Conservation (phyloP, 306 rosid genomes). For the Comarum palustre region DNA sequence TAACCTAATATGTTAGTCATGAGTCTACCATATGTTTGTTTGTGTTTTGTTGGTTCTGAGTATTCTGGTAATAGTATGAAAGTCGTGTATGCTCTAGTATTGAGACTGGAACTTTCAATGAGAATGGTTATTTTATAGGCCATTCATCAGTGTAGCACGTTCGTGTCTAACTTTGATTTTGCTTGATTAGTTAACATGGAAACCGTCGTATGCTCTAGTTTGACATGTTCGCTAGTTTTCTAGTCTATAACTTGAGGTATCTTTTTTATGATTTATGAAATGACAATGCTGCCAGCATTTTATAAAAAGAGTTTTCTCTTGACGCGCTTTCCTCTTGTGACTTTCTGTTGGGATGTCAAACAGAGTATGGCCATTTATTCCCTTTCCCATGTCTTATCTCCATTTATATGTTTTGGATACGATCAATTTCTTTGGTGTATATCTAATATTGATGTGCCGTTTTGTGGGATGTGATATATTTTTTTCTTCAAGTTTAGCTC, state of each 20-base stretch:
- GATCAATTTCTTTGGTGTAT: background rate
- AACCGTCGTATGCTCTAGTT: background rate
- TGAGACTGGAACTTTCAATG: background rate
- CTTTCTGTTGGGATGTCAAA: slow-evolving; percentile 23
- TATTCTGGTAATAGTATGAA: background rate
- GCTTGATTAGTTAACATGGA: background rate
- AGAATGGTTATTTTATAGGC: background rate
- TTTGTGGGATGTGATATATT: background rate
- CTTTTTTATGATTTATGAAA: background rate
- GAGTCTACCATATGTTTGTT: background rate
- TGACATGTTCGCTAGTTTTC: background rate
- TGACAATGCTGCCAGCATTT: slow-evolving; percentile 1
- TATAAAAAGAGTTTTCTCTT: slow-evolving; percentile 39
- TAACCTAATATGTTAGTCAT: too few relatives aligned
- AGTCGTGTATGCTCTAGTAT: background rate
- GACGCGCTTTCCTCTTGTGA: slow-evolving; percentile 32
- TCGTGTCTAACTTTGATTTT: background rate
- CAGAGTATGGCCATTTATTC: slow-evolving; percentile 50
- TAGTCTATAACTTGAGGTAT: background rate
- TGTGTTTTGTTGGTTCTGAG: background rate
- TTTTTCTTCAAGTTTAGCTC: background rate
- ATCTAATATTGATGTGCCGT: background rate
- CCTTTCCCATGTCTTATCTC: slow-evolving; percentile 8
- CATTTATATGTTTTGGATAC: background rate
- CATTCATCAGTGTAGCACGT: too few relatives aligned